These are phyloP conservation scores for Alternaria sp. DNA, from an alignment of 2,329 filamentous ascomycete genomes.

Conservation along the genomic window DNA sequence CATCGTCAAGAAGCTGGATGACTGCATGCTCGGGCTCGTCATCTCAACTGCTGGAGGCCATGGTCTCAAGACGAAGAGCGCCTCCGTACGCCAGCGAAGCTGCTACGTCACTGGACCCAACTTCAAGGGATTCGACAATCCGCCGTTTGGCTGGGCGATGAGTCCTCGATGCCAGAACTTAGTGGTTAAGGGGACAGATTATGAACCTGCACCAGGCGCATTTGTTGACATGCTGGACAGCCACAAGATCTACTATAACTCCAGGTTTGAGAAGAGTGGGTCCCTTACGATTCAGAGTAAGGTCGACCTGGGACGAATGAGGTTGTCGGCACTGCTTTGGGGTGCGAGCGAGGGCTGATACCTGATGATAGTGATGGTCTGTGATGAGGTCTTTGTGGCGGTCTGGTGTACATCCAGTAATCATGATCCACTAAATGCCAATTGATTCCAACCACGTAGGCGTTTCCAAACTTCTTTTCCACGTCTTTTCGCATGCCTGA, in stretches of 20 bases:
- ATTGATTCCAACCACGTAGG: neutral
- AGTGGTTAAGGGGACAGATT: neutral
- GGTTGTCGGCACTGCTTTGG: neutral
- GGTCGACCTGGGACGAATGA: neutral
- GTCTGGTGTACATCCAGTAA: neutral
- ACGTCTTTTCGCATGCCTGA: no score
- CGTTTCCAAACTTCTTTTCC: accelerated
- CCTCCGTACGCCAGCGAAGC: neutral
- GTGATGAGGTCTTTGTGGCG: neutral
- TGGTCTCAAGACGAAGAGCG: neutral
- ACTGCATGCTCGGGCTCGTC: neutral
- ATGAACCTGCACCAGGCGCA: neutral
- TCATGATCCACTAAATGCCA: neutral
- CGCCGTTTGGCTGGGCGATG: neutral
- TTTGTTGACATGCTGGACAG: neutral
- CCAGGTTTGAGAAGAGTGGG: neutral
- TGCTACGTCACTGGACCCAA: neutral
- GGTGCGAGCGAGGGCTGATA: neutral
- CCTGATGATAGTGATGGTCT: neutral
- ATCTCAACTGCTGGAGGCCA: neutral
- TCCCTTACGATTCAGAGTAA: neutral
- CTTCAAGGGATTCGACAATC: neutral
- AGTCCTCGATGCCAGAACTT: neutral
- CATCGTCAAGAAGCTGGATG: slow-evolving; percentile 4
- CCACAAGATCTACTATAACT: neutral